Conservation (phyloP, 192 early-diverging fungal species). For the Backusella tuberculispora region DNA sequence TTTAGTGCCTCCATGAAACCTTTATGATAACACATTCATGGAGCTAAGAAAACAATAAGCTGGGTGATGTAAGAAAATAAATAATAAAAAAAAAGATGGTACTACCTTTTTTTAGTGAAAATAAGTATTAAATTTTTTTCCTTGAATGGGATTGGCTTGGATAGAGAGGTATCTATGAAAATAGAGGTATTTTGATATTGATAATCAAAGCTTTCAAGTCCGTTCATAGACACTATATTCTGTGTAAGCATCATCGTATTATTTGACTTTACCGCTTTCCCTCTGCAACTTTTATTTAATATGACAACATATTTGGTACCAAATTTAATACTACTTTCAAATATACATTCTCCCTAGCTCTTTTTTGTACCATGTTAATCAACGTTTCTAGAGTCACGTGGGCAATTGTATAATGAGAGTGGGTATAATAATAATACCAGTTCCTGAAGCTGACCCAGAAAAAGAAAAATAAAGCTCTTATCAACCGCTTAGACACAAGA, state of each 20-base stretch:
- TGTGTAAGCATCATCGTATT: not conserved
- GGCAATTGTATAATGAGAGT: not conserved
- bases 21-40: slow-evolving; percentile 7
- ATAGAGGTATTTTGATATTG: slow-evolving; percentile 12
- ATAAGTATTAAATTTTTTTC: not conserved
- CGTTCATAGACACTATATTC: slow-evolving; percentile 13
- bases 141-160: slow-evolving; percentile 7
- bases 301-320: not conserved
- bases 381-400: slow-evolving; percentile 8
- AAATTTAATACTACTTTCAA: not conserved
- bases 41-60: not conserved
- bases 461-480: slow-evolving; percentile 12
- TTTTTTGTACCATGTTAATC: not conserved
- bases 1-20: not conserved
- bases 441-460: slow-evolving; percentile 14
- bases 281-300: not conserved
- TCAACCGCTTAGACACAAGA: slow-evolving; percentile 10
- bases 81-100: not conserved
- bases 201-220: slow-evolving; percentile 10
- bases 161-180: not conserved
- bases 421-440: slow-evolving; percentile 17
- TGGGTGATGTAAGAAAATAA: slow-evolving; percentile 7
- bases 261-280: not conserved
- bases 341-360: not conserved
- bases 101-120: slow-evolving; percentile 9